Conservation (phyloP, 345 rosid genomes). For the Ceriops zippeliana region DNA sequence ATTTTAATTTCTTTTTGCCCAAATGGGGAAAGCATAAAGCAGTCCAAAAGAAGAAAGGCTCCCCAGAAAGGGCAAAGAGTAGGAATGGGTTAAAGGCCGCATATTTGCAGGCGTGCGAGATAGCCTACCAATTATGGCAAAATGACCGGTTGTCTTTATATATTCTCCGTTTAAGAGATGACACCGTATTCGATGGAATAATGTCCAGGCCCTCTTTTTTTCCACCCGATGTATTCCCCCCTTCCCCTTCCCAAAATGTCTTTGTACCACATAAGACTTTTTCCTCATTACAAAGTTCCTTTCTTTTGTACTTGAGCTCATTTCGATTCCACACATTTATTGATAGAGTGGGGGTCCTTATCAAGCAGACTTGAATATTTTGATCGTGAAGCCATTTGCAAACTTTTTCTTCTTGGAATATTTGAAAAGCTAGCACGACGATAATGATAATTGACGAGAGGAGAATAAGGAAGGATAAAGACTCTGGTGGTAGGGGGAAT, state of each 20-base stretch:
- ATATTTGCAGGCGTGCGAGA: neutral
- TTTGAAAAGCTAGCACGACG: neutral
- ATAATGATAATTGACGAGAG: slow-evolving; percentile 5
- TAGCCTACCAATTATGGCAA: slow-evolving; percentile 2
- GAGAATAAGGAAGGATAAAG: slow-evolving; percentile 8
- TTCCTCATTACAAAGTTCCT: too few relatives aligned
- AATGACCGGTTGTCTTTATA: neutral
- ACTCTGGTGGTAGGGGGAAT: slow-evolving; percentile 12
- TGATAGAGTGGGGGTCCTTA: too few relatives aligned
- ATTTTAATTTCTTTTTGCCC: neutral
- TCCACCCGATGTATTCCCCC: too few relatives aligned
- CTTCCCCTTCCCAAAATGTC: too few relatives aligned
- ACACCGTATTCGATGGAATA: neutral
- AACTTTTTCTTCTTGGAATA: too few relatives aligned
- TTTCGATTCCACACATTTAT: too few relatives aligned
- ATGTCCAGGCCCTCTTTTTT: neutral
- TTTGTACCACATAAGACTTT: too few relatives aligned
- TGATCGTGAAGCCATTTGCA: too few relatives aligned
- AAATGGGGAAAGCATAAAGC: slow-evolving; percentile 21
- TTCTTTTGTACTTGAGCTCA: too few relatives aligned
- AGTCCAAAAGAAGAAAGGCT: neutral
- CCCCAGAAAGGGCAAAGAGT: slow-evolving; percentile 15
- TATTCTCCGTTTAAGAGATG: neutral
- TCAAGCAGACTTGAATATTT: too few relatives aligned
- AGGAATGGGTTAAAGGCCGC: neutral